Conservation (phyloP, 768 basidiomycete species). For the Lyophyllum atratum region DNA sequence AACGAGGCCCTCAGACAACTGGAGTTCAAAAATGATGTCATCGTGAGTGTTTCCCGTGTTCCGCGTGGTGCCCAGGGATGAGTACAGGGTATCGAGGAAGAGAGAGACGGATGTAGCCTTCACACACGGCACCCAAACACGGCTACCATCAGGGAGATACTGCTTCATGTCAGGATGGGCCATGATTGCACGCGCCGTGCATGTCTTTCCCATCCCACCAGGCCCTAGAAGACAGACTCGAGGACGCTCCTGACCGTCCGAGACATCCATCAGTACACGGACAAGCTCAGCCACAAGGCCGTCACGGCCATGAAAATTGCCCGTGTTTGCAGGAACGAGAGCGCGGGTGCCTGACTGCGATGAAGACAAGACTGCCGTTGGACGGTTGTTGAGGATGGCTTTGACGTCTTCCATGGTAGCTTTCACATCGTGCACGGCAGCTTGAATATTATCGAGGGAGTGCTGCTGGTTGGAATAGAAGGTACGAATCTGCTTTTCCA, state of each 20-base stretch:
- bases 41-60: conserved; percentile 19
- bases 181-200: conserved; percentile 36
- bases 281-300: conserved; percentile 14
- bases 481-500: no score
- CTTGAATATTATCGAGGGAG: not conserved
- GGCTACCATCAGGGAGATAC: conserved; percentile 17
- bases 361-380: no score
- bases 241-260: not conserved
- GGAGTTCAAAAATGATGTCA: conserved; percentile 23
- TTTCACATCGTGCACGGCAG: no score
- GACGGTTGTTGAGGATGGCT: not conserved
- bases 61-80: conserved; percentile 20
- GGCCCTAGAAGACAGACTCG: conserved; percentile 23
- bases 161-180: conserved; percentile 20
- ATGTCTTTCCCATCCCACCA: conserved; percentile 43
- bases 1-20: not conserved
- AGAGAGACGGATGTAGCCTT: conserved; percentile 25
- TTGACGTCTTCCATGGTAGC: not conserved
- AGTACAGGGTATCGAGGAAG: conserved; percentile 23
- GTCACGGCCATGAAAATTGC: conserved; percentile 19
- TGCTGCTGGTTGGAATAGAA: no score
- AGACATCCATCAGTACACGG: conserved; percentile 1
- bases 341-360: not conserved
- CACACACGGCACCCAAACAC: conserved; percentile 36
- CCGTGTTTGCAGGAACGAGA: conserved; percentile 14